Percentiles rank a stretch among this genome's conserved stretches.
These are phyloP conservation scores for Avena eriantha DNA, from an alignment of 176 grass and related monocot genomes.

Conservation along the genomic window DNA sequence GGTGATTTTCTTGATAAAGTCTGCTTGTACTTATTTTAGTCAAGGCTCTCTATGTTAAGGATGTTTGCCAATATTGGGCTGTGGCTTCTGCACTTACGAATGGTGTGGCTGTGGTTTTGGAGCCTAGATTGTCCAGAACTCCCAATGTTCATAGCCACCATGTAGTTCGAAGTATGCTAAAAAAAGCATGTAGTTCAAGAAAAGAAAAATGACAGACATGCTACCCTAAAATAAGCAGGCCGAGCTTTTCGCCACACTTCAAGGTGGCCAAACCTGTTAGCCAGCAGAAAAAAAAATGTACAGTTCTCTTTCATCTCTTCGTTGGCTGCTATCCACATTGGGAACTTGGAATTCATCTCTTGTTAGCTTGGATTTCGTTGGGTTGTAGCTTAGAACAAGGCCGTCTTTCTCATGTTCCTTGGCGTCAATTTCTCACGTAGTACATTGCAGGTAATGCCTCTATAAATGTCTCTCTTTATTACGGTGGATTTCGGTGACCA, in stretches of 20 bases:
- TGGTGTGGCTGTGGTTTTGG: neutral
- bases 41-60: neutral
- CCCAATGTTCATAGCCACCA: neutral
- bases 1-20: neutral
- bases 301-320: constrained; percentile 25
- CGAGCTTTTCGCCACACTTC: constrained; percentile 31
- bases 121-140: neutral
- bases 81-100: neutral
- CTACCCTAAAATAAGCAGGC: constrained; percentile 48
- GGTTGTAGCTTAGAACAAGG: constrained; percentile 3
- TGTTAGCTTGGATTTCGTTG: neutral
- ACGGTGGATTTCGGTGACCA: constrained; percentile 23
- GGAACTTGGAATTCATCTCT: neutral
- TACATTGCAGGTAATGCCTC: constrained; percentile 47
- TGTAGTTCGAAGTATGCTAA: neutral
- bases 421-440: neutral
- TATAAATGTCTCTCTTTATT: neutral
- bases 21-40: neutral
- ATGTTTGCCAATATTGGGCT: neutral
- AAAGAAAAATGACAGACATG: neutral
- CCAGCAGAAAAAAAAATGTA: neutral
- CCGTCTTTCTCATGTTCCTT: neutral
- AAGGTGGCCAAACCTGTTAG: constrained; percentile 30
- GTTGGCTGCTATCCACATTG: neutral
- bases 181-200: neutral